Conservation (phyloP, 805 yeast species). For the Kluyveromyces aestuarii region DNA sequence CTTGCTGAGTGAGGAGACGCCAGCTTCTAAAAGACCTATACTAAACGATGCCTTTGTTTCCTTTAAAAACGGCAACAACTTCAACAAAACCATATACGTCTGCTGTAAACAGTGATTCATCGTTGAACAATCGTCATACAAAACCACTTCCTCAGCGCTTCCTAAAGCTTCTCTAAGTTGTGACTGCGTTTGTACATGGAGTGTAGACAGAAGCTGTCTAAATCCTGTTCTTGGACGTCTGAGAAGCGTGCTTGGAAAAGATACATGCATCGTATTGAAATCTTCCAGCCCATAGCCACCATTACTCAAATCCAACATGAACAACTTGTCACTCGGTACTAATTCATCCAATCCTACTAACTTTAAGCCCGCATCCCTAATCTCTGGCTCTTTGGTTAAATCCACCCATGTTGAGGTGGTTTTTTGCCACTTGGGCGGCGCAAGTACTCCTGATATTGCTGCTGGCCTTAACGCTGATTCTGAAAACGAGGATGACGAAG, state of each 20-base stretch:
- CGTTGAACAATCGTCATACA: slow-evolving; percentile 21
- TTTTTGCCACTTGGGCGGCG: not conserved
- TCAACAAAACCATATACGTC: slow-evolving; percentile 19
- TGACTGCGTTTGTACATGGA: slow-evolving; percentile 7
- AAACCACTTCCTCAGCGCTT: slow-evolving; percentile 12
- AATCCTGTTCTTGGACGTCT: slow-evolving; percentile 24
- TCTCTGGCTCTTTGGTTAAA: not conserved
- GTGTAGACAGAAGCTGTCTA: slow-evolving; percentile 18
- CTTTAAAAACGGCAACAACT: slow-evolving; percentile 11
- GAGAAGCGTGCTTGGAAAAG: slow-evolving; percentile 25
- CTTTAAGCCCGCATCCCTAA: not conserved
- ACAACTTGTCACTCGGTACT: slow-evolving; percentile 14
- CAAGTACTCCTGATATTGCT: not conserved
- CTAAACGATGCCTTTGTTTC: slow-evolving; percentile 1
- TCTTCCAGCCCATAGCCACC: slow-evolving; percentile 5
- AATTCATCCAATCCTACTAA: slow-evolving; percentile 9
- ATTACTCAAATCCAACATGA: slow-evolving; percentile 6
- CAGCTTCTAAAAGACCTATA: slow-evolving; percentile 4
- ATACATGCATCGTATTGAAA: slow-evolving; percentile 18
- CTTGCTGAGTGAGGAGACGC: not conserved
- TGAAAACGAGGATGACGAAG: too few species aligned
- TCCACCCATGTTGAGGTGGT: not conserved
- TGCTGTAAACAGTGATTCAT: slow-evolving; percentile 14
- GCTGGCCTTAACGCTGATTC: not conserved
- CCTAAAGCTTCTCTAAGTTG: slow-evolving; percentile 13